A percentile compares a stretch with the other conserved stretches of the same genome.
Conservation (phyloP, 1,284 basidiomycete species). For the Wolfiporia cocos region DNA sequence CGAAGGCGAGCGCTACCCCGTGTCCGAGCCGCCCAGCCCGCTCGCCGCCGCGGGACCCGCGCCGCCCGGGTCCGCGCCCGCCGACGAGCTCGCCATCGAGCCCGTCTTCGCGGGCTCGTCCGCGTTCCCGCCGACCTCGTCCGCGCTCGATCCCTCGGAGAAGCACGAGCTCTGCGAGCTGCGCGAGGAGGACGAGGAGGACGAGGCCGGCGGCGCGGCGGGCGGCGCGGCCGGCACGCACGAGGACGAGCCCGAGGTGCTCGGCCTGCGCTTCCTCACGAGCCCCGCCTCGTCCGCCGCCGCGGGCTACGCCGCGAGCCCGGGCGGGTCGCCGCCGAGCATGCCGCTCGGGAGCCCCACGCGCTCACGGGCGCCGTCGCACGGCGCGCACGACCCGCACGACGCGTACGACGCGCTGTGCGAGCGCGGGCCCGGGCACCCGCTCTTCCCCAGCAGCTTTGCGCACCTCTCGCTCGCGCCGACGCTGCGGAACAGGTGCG, state of each 20-base stretch:
- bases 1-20: constrained; percentile 5
- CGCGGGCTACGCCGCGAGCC: constrained; percentile 2
- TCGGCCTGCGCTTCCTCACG: constrained; percentile 57
- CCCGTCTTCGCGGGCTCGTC: constrained; percentile 19
- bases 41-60: constrained; percentile 7
- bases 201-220: constrained; percentile 16
- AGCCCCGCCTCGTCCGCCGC: constrained; percentile 21
- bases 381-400: constrained; percentile 11
- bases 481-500: constrained; percentile 51
- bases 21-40: constrained; percentile 10
- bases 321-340: constrained; percentile 1
- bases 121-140: constrained; percentile 15
- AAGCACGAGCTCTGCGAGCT: constrained; percentile 17
- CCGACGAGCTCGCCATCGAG: constrained; percentile 25
- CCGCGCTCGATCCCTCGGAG: constrained; percentile 11
- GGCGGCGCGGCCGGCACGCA: constrained; percentile 13
- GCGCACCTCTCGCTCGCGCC: constrained; percentile 51
- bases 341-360: constrained; percentile 13
- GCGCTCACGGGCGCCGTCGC: constrained; percentile 2
- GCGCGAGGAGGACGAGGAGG: constrained; percentile 23
- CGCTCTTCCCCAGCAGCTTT: constrained; percentile 57
- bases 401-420: constrained; percentile 27
- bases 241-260: constrained; percentile 30
- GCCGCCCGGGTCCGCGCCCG: constrained; percentile 10
- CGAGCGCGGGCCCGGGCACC: constrained; percentile 54